Conservation (phyloP, 2,329 filamentous ascomycete genomes). For the Tolypocladium cylindrosporum region DNA sequence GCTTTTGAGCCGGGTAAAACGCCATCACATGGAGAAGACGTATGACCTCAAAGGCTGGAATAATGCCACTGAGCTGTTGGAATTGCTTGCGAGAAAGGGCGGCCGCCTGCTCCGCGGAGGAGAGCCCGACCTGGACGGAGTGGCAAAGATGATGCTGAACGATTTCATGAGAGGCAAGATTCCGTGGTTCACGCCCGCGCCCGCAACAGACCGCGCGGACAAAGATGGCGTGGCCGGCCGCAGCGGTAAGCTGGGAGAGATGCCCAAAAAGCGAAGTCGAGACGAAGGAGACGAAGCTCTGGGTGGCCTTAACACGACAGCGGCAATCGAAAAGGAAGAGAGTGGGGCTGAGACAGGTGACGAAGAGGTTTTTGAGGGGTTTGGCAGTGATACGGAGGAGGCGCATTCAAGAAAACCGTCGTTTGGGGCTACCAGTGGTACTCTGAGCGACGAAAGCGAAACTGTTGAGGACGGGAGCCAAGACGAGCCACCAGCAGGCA, state of each 20-base stretch:
- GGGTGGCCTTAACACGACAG: constrained; percentile 27
- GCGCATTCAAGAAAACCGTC: constrained; percentile 19
- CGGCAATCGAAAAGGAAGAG: constrained; percentile 14
- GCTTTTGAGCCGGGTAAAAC: constrained; percentile 70
- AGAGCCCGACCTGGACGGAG: constrained; percentile 90
- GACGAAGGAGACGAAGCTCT: constrained; percentile 47
- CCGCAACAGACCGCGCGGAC: constrained; percentile 43
- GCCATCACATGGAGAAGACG: constrained; percentile 81
- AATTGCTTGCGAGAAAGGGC: constrained; percentile 75
- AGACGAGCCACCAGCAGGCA: constrained; percentile 10
- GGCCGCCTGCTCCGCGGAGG: constrained; percentile 82
- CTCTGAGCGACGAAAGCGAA: constrained; percentile 29
- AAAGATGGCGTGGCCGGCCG: constrained; percentile 54
- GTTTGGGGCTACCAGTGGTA: constrained; percentile 16
- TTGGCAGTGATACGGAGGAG: constrained; percentile 24
- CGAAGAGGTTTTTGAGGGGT: constrained; percentile 28
- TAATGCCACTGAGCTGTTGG: constrained; percentile 72
- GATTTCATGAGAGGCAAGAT: constrained; percentile 94
- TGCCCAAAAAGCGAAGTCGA: constrained; percentile 68
- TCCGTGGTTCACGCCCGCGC: constrained; percentile 87
- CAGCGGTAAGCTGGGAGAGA: constrained; percentile 73
- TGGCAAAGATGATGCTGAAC: constrained; percentile 93
- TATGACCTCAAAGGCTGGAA: constrained; percentile 79
- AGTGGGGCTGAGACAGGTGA: constrained; percentile 24
- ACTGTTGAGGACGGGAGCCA: constrained; percentile 11